Evolutionary conservation across 495 filamentous ascomycete genomes (phyloP).

Genomic region (Penicillium nucicola): DNA sequence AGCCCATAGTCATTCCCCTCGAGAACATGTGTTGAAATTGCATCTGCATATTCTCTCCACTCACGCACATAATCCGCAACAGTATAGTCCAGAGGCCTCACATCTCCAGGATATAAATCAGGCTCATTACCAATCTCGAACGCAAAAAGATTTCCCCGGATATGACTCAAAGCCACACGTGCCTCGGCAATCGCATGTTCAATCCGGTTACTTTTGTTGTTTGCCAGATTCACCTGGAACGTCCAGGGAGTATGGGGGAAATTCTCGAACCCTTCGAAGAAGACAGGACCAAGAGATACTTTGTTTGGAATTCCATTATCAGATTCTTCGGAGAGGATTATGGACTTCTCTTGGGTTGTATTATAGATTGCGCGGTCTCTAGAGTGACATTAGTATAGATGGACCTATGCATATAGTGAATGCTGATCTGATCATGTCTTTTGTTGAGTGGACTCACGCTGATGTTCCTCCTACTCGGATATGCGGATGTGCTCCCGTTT

Average conservation of each 20-base stretch:
- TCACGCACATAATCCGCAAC: conserved; percentile 11
- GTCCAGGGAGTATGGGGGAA: conserved; percentile 16
- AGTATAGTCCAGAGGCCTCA: conserved; percentile 4
- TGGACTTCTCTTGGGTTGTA: conserved; percentile 6
- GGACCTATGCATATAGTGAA: not conserved
- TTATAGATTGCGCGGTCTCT: conserved; percentile 16
- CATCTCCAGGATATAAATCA: conserved; percentile 13
- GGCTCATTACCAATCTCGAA: conserved; percentile 18
- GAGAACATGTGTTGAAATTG: conserved; percentile 12
- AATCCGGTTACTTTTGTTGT: conserved; percentile 10
- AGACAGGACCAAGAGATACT: conserved; percentile 6
- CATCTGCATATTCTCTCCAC: conserved; percentile 14
- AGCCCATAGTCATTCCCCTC: conserved; percentile 10
- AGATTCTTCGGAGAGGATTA: conserved; percentile 8
- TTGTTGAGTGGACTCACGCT: not conserved
- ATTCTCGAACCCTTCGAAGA: conserved; percentile 16
- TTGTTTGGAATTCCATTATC: conserved; percentile 13
- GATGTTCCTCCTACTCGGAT: conserved; percentile 17
- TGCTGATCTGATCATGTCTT: too few relatives aligned
- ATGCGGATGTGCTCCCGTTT: conserved; percentile 9
- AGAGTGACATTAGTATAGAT: not conserved
- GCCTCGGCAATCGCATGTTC: conserved; percentile 15
- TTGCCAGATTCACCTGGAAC: conserved; percentile 17
- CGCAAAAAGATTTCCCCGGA: conserved; percentile 9
- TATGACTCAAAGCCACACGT: conserved; percentile 9